Conservation (phyloP, 768 basidiomycete species). For the Collybia nuda region DNA sequence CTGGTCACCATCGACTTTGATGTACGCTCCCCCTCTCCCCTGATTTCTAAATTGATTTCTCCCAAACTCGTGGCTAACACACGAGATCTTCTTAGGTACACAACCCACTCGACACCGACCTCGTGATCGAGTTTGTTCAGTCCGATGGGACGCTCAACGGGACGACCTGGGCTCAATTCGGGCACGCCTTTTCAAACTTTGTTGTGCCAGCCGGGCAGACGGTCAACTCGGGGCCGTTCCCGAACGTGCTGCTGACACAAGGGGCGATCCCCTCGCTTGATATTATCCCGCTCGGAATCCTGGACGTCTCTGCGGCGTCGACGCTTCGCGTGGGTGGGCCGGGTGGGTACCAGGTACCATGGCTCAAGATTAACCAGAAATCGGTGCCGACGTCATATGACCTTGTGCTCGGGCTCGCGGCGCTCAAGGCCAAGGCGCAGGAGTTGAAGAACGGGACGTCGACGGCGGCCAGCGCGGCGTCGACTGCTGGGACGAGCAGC, state of each 20-base stretch:
- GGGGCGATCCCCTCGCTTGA: constrained; percentile 56
- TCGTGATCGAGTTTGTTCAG: constrained; percentile 58
- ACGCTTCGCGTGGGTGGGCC: constrained; percentile 44
- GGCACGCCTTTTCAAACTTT: constrained; percentile 52
- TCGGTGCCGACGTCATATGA: constrained; percentile 52
- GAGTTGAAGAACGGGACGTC: constrained; percentile 13
- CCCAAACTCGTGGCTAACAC: too few relatives aligned
- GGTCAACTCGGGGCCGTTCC: constrained; percentile 59
- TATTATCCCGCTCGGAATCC: constrained; percentile 52
- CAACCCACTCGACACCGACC: constrained; percentile 59
- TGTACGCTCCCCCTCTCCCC: constrained; percentile 28
- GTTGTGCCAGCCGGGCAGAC: constrained; percentile 56
- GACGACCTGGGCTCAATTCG: constrained; percentile 57
- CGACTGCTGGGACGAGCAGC: not conserved
- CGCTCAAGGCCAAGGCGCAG: constrained; percentile 20
- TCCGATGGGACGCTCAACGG: constrained; percentile 53
- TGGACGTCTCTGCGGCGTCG: constrained; percentile 53
- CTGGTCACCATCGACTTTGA: constrained; percentile 57
- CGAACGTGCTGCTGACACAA: constrained; percentile 56
- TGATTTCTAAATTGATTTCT: not conserved
- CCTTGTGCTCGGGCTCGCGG: constrained; percentile 20
- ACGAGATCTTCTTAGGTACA: too few relatives aligned
- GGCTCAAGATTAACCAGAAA: constrained; percentile 58
- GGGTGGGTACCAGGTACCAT: constrained; percentile 63
- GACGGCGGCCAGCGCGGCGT: constrained; percentile 2